Base-by-base conservation (phyloP, 768 basidiomycete genomes). In the Cubamyces sp. region DNA sequence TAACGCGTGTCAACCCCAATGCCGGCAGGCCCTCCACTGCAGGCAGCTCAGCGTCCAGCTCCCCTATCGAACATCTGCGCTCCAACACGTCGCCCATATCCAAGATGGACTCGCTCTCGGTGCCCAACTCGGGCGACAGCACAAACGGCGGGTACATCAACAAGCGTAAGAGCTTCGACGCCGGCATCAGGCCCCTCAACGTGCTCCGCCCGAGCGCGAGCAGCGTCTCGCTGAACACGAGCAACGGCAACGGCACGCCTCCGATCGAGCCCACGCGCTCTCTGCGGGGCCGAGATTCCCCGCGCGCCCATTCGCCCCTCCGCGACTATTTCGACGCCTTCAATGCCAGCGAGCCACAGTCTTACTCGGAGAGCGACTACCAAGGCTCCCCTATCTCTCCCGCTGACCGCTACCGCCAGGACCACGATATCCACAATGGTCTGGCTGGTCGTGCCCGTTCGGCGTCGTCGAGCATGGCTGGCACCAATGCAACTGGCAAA, bases 101-200 rank as follows among this genome's bases (percentile, higher is more conserved):
- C 11, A 64, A 54, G 40, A 57, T 64, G 55, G 66, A 70, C 48
- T 62, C 64, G 28, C 56, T 69, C n/a, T 43, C 61, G 4, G 64
- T 68, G 5, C 67, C 70, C 28, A 28, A 54, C 48, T 50, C 57
- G 1, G 41, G 57, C 39, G 41, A 58, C 39, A 48, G 62, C 43
- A 16, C 54, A 12, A 62, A 62, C 30, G 49, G 63, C 57, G 66
- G 56, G 7, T 47, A 60, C 37, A 18, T 64, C 5, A 71, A 71
- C 55, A 74, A 74, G n/a, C 70, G 77, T 34, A 80, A 76, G 64
- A 82, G 80, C 62, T 82, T 76, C 39, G 81, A 82, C 54, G 78
- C 77, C 41, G 77, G 78, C 41, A 71, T 76, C 7, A 76, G 78
- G 15, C 79, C 78, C 11, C 74, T 79, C 30, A 73, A 76, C 61